These are phyloP conservation scores for Alternaria alternata DNA, from an alignment of 2,329 filamentous ascomycete genomes.

Conservation along the genomic window DNA sequence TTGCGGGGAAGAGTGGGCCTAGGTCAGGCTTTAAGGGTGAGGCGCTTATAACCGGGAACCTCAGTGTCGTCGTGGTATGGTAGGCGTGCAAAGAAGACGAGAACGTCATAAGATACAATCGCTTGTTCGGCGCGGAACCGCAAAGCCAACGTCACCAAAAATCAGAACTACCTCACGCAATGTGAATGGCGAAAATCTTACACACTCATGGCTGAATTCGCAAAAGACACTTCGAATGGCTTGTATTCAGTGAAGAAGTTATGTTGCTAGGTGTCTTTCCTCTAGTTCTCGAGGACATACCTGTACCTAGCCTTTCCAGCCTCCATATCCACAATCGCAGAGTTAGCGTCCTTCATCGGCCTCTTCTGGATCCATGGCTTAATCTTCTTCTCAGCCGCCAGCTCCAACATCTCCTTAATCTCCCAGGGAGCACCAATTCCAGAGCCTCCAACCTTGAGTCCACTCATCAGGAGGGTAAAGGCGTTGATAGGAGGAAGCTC, in stretches of 20 bases:
- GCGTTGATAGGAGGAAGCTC: conserved; percentile 59
- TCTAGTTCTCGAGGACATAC: conserved; percentile 40
- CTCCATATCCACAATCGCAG: conserved; percentile 65
- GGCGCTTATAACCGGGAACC: not conserved
- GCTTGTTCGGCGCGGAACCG: not conserved
- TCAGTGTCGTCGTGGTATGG: not conserved
- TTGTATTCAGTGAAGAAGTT: not conserved
- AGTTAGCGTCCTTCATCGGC: conserved; percentile 63
- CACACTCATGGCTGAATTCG: too few relatives aligned
- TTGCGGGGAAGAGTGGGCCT: not conserved
- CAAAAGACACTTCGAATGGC: not conserved
- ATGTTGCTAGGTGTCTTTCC: not conserved
- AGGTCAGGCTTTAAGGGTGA: not conserved
- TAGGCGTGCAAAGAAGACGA: not conserved
- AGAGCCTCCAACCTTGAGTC: conserved; percentile 36
- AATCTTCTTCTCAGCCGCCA: conserved; percentile 66
- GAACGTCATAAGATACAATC: not conserved
- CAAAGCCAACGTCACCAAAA: not conserved
- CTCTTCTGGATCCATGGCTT: conserved; percentile 69
- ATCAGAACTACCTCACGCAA: not conserved
- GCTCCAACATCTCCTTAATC: conserved; percentile 56
- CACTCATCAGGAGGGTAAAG: conserved; percentile 56
- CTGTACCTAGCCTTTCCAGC: conserved; percentile 62
- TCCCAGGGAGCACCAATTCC: conserved; percentile 34
- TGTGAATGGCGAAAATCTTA: not conserved